These are phyloP conservation scores for Fusarium caatingaense DNA, from an alignment of 2,329 filamentous ascomycete species.

Conservation along the genomic window DNA sequence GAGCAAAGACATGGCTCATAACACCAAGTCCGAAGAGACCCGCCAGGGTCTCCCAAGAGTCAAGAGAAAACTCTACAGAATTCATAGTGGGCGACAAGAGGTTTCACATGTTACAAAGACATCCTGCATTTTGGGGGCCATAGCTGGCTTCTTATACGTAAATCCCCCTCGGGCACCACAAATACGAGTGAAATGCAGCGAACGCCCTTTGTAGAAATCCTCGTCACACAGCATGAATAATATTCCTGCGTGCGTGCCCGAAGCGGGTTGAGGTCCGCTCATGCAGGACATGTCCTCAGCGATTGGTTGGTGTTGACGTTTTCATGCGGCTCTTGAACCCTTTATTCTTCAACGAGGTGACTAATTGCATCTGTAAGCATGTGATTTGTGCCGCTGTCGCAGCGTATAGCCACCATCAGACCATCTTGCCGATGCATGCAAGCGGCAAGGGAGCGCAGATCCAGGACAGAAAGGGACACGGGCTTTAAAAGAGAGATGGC, in stretches of 20 bases:
- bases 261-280: background rate
- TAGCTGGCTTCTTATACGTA: background rate
- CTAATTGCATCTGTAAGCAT: background rate
- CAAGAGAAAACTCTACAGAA: background rate
- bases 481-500: background rate
- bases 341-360: background rate
- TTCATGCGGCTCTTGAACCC: background rate
- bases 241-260: background rate
- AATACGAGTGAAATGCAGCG: background rate
- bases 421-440: background rate
- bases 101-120: background rate
- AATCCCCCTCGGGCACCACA: background rate
- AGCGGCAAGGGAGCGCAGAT: background rate
- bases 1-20: background rate
- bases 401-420: background rate
- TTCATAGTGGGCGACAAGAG: background rate
- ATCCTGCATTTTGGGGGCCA: background rate
- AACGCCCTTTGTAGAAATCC: background rate
- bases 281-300: background rate
- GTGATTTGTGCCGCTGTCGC: background rate
- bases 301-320: background rate
- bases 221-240: background rate
- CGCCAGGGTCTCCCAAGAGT: background rate
- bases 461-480: background rate
- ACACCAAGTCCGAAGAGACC: background rate